phyloP scores from a whole-genome alignment of 129 eudicot genomes.

The Flaveria ramosissima region DNA sequence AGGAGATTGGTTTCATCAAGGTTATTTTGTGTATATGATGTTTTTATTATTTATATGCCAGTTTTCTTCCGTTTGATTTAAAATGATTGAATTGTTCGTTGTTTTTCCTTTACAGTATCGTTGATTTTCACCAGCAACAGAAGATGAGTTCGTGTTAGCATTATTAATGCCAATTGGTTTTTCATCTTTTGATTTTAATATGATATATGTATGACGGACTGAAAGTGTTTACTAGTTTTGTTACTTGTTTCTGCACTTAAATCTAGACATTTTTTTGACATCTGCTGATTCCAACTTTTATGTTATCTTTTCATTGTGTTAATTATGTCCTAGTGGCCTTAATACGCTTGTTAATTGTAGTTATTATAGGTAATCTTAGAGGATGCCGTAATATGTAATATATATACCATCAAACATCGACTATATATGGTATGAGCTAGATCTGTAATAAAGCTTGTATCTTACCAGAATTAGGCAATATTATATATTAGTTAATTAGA shows the following conservation, averaged over 20 bases:
- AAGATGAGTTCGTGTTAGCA: background rate
- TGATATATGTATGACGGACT: slow-evolving; percentile 12
- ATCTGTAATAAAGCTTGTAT: too few species aligned
- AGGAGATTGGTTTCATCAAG: slow-evolving; percentile 62
- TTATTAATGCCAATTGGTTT: background rate
- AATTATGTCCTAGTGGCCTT: background rate
- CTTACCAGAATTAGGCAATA: too few species aligned
- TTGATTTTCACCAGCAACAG: slow-evolving; percentile 6
- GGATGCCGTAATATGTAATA: too few species aligned
- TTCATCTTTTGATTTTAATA: slow-evolving; percentile 16
- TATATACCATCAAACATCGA: background rate
- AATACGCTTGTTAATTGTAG: background rate
- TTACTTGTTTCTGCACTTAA: slow-evolving; percentile 9
- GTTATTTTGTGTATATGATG: slow-evolving; percentile 7
- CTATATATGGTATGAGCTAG: too few species aligned
- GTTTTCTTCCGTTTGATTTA: background rate
- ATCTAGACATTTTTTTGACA: background rate
- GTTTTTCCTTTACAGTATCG: slow-evolving; percentile 16
- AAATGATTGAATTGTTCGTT: background rate
- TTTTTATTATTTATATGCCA: background rate
- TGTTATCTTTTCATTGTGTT: background rate
- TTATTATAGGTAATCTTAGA: background rate
- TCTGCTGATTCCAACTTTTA: background rate
- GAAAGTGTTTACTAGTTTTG: slow-evolving; percentile 2
- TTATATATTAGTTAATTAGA: too few species aligned